Evolutionary conservation across 768 basidiomycete species (phyloP), one percentile per base, ranked within the genome.

Genomic region (Sporobolomyces phaffii): DNA sequence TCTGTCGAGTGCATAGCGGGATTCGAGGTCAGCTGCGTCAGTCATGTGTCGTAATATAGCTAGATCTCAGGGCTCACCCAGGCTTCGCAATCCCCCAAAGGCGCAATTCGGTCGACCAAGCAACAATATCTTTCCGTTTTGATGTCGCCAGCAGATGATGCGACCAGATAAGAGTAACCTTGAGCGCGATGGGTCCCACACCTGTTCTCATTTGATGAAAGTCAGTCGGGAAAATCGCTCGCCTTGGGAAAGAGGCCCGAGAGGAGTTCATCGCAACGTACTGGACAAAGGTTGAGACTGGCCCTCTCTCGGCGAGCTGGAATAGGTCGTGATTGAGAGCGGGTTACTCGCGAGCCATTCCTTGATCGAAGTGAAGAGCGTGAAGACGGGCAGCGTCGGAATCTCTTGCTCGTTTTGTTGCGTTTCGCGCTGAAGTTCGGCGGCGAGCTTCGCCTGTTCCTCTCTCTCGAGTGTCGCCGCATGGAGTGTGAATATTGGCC

Each of bases 131-230:
- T 33, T 73, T 73, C 26, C 73, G 64, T 50, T 73, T 73, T 15
- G 67, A 63, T 3, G 70, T 71, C 5, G 73, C 73, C 18, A 73
- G 62, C 0, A 73, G 64, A 33, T 73, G 73, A 41, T 73, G 73
- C 0, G 53, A 56, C 73, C 73, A 73, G 9, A 73, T 44, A 0
- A 73, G 36, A 0, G 41, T 45, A 2, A 20, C 36, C n/a, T 72
- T 73, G 38, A 70, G 61, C 18, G 52, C 45, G 0, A 65, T 26
- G 13, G 59, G 63, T 0, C 60, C 54, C 1, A 40, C 13, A 14
- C 11, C 53, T 60, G 43, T 31, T 17, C 9, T 9, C 9, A 38
- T 9, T 17, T 17, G 38, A 9, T 17, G 38, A 38, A 17, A 17
- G 38, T 38, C 38, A 38, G 38, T n/a, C n/a, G n/a, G n/a, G n/a